Conservation (phyloP, 2,329 filamentous ascomycete genomes). For the Bipolaris cookei region DNA sequence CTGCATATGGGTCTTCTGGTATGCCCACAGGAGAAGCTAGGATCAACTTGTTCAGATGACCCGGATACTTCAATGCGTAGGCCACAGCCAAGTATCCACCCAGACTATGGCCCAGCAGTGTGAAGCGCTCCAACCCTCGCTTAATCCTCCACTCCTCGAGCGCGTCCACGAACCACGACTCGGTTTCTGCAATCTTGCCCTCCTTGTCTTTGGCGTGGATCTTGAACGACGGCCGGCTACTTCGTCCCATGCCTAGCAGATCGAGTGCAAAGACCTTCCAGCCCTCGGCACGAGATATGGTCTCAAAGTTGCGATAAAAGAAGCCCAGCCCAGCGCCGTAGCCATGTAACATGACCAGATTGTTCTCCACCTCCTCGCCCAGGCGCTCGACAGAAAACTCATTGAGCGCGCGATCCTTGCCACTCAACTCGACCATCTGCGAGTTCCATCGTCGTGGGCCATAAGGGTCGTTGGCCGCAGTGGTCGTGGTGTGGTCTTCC, state of each 20-base stretch:
- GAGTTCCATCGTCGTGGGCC: constrained; percentile 87
- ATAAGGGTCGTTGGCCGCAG: constrained; percentile 70
- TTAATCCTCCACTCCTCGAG: constrained; percentile 94
- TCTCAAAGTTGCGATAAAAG: constrained; percentile 98
- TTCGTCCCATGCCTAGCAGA: constrained; percentile 92
- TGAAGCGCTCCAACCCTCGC: constrained; percentile 90
- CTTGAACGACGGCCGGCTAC: constrained; percentile 80
- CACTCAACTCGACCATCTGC: constrained; percentile 80
- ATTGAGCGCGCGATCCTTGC: constrained; percentile 86
- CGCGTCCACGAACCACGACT: constrained; percentile 94
- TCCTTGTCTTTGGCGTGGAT: constrained; percentile 82
- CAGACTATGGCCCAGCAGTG: constrained; percentile 88
- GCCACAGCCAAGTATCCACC: constrained; percentile 95
- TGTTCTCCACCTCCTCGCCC: constrained; percentile 80
- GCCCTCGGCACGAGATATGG: constrained; percentile 75
- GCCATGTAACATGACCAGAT: constrained; percentile 93
- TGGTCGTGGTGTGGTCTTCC: constrained; percentile 56
- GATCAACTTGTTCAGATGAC: constrained; percentile 92
- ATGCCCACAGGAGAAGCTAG: constrained; percentile 93
- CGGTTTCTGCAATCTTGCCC: constrained; percentile 83
- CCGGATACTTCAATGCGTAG: constrained; percentile 96
- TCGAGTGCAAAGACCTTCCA: constrained; percentile 96
- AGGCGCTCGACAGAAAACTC: constrained; percentile 89
- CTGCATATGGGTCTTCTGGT: constrained; percentile 90
- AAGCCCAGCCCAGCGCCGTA: constrained; percentile 96